Evolutionary conservation across 108 stramenopile species (phyloP).

Genomic region (Cafeteria roenbergensis): DNA sequence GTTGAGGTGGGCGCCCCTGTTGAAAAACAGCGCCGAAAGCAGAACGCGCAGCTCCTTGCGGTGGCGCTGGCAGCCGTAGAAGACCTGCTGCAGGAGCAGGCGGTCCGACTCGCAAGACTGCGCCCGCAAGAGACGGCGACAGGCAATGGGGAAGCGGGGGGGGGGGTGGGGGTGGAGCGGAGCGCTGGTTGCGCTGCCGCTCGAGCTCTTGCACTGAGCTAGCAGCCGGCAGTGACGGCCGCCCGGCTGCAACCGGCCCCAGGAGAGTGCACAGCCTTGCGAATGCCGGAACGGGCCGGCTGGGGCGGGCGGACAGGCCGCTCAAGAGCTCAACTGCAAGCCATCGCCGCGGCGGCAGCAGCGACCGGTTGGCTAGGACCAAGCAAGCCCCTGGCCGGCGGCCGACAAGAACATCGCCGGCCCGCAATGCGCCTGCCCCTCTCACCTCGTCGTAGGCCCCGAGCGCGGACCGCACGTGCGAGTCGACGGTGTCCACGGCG

Average conservation of each 20-base stretch:
- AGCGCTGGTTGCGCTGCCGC: no score
- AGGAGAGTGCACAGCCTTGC: no score
- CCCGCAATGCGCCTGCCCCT: background rate
- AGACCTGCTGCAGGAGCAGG: slow-evolving; percentile 27
- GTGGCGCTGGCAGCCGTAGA: slow-evolving; percentile 48
- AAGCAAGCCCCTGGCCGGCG: background rate
- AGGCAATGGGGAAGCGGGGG: no score
- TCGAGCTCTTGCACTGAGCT: no score
- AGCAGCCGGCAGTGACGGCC: no score
- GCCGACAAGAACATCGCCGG: no score
- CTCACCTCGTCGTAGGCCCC: slow-evolving; percentile 1
- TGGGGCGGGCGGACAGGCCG: no score
- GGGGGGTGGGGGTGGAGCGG: no score
- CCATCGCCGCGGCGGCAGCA: no score
- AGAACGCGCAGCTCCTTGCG: slow-evolving; percentile 17
- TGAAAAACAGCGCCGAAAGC: slow-evolving; percentile 35
- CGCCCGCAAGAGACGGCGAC: background rate
- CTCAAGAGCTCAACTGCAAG: no score
- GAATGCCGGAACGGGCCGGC: no score
- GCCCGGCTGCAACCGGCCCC: no score
- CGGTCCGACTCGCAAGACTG: background rate
- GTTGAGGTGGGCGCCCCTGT: slow-evolving; percentile 28
- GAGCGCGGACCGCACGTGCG: background rate
- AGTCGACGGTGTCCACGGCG: background rate
- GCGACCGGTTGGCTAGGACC: background rate